Evolutionary conservation across 768 basidiomycete genomes (phyloP), one percentile per base, ranked within the genome.

Genomic region (Rickenella mellea): DNA sequence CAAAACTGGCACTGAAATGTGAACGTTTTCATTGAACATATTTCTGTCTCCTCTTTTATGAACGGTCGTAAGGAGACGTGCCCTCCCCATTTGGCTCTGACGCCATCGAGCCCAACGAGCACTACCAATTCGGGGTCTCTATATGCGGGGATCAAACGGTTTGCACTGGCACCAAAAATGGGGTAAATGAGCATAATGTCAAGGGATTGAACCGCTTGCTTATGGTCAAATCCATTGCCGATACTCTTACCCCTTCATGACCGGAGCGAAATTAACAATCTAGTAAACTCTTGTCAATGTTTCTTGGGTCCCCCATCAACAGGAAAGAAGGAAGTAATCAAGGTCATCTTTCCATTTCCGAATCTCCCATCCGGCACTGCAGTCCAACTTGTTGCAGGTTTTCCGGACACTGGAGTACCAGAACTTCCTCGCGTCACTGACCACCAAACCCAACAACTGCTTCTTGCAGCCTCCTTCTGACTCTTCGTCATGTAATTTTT

Each of bases 241-340:
- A 19, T 11, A 2, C 25, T 32, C 10, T 31, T 3, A n/a, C 2
- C 29, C 9, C 27, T 38, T 24, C 21, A 44, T 36, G 49, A 17
- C 52, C 45, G 2, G 24, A 6, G 7, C 10, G 31, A 31, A 25
- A 39, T 6, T n/a, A 20, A 14, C 12, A 27, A 28, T 31, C 10
- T 44, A 78, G 76, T 79, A 65, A 39, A 74, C 73, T n/a, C 58
- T 68, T 17, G 64, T 68, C 5, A n/a, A n/a, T n/a, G n/a, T n/a
- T 64, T 68, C n/a, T 79, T 77, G 74, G 58, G 56, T 14, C 55
- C 63, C 8, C 67, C 70, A 2, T 17, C 19, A 12, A 59, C 56
- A 10, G 74, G 71, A 0, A 52, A 46, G 17, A 57, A 61, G n/a
- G 65, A 67, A 22, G 64, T 63, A 20, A 73, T 71, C 33, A 60